Base-by-base conservation (phyloP, 148 eudicot species). In the Limonium bicolor region DNA sequence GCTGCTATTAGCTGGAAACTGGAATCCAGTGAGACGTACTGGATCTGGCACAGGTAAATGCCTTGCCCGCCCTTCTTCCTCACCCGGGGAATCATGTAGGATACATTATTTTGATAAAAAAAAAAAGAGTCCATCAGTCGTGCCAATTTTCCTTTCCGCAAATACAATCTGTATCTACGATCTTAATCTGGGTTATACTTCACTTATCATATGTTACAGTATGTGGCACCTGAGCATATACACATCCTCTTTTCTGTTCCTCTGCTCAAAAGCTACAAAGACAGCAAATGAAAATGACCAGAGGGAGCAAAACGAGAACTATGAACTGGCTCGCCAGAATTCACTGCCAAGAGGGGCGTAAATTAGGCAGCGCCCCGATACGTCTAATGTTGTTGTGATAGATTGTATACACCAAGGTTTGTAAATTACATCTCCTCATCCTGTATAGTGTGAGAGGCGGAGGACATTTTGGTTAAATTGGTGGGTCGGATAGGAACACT, bases 21-120 rank as follows among this genome's bases (percentile, higher is more conserved):
- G 24, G 97, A 90, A 70, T 68, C 77, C 21, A 68, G 71, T 36
- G 48, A 59, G 55, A 77, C 34, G 63, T 90, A 90, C 58, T 90
- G 99, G 99, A 60, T 78, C 66, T 90, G 95, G 93, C 97, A 90
- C 70, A 90, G 97, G 95, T 90, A 55, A 31, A 48, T 7, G 6
- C n/a, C n/a, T 22, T 4, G 28, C n/a, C 8, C 33, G 31, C 57
- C 24, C 21, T 31, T 18, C 30, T 54, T 45, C 20, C 21, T 41
- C 15, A n/a, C n/a, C n/a, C n/a, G n/a, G n/a, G n/a, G n/a, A n/a
- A n/a, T n/a, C n/a, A n/a, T n/a, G n/a, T n/a, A n/a, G n/a, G n/a
- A n/a, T n/a, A n/a, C n/a, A n/a, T n/a, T n/a, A n/a, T n/a, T n/a
- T n/a, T n/a, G n/a, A n/a, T n/a, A n/a, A n/a, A n/a, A n/a, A n/a